Evolutionary conservation across 768 basidiomycete genomes (phyloP).

Genomic region (Kwoniella heveanensis): DNA sequence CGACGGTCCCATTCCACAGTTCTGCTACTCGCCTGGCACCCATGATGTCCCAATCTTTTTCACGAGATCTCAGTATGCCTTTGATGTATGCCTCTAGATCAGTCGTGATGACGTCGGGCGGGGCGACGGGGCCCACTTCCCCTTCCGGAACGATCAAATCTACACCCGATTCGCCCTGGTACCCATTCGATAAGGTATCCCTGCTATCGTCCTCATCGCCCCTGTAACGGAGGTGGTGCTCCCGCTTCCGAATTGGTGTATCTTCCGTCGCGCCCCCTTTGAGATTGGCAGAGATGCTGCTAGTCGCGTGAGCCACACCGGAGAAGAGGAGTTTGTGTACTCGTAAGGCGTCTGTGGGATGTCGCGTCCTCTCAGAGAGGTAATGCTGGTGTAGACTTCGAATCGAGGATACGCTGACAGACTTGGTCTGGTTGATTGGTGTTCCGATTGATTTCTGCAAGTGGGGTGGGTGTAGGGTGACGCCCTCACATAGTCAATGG

Average conservation of each 20-base stretch:
- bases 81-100: conserved; percentile 49
- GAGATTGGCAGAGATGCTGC: conserved; percentile 35
- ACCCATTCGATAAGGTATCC: neutral
- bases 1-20: conserved; percentile 40
- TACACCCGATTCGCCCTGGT: conserved; percentile 21
- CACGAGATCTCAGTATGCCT: conserved; percentile 38
- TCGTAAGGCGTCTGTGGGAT: conserved; percentile 35
- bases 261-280: conserved; percentile 44
- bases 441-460: neutral
- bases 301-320: conserved; percentile 43
- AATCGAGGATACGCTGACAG: conserved; percentile 30
- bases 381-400: conserved; percentile 27
- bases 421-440: conserved; percentile 1
- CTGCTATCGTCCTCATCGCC: conserved; percentile 23
- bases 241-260: conserved; percentile 37
- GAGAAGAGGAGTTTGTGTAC: conserved; percentile 35
- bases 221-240: conserved; percentile 39
- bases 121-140: conserved; percentile 34
- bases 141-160: conserved; percentile 40
- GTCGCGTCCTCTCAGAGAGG: conserved; percentile 30
- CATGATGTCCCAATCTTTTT: conserved; percentile 47
- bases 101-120: conserved; percentile 48
- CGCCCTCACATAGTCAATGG: neutral
- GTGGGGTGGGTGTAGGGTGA: too few relatives aligned
- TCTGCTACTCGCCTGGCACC: conserved; percentile 41